Evolutionary conservation across 2,329 filamentous ascomycete species (phyloP), one percentile per base, ranked within the genome.

Genomic region (Cytospora mali): DNA sequence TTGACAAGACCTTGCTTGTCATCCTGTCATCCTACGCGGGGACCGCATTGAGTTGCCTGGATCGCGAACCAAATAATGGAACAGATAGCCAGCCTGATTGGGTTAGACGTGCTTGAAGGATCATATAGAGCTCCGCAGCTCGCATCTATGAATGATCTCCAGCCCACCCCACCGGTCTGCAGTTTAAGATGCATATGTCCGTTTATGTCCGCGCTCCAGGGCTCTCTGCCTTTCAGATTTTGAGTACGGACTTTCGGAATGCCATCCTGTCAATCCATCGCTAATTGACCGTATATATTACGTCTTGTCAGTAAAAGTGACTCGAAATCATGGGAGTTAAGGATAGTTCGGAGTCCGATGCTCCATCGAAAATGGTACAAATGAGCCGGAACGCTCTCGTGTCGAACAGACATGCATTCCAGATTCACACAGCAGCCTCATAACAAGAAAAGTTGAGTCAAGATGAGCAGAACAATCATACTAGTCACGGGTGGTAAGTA

Each of bases 401-500:
- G 6, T 39, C 35, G 35, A 18, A 4, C 35, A 10, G 10, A 13
- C 14, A 33, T 11, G 14, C n/a, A 39, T 39, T 7, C 5, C 5
- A 4, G 6, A 18, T 6, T 39, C 35, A 39, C n/a, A n/a, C n/a
- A n/a, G n/a, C n/a, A n/a, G n/a, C n/a, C n/a, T n/a, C n/a, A n/a
- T n/a, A 18, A 4, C 10, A 4, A 39, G 5, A 11, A 39, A 5
- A 33, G 1, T 51, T 6, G 16, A 27, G 29, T 18, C 50, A 50
- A 18, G 21, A 58, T 58, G 55, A 31, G 23, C 23, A 31, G 27
- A 25, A 46, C 55, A 18, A 50, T 58, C n/a, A 23, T 49, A n/a
- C 18, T 58, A 16, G 49, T 58, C 28, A 58, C 55, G 18, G 55
- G 55, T 28, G 55, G 55, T 58, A 49, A 14, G 55, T 2, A 39